Base-by-base conservation (phyloP, 1,284 basidiomycete species). In the Irpex sp. region DNA sequence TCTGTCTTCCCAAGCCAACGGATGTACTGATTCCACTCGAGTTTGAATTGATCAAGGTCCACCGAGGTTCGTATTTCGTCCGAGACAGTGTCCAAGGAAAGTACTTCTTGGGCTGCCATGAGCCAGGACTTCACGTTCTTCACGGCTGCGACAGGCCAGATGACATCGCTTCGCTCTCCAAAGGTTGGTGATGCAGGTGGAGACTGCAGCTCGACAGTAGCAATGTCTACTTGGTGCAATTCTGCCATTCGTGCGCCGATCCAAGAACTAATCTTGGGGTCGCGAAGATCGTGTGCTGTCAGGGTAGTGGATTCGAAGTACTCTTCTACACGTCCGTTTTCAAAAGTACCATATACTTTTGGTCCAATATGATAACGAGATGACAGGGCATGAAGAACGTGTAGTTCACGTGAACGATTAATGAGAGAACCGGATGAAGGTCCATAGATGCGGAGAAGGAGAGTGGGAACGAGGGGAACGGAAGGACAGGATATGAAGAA, bases 161-260 rank as follows among this genome's bases (percentile, higher is more conserved):
- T 46, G 53, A 54, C 53, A 33, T 54, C 26, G 53, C 53, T 54
- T 8, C 53, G 6, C 53, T 54, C 26, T 8, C 19, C 83, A 83
- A 33, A 78, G 79, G 51, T 78, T 77, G 47, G 81, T 82, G 66
- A 83, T 60, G 68, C 65, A 61, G 53, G 60, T 4, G 64, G 71
- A 53, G 71, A 75, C 47, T 77, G 77, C 33, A 76, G 76, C 71
- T 85, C 84, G 43, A 97, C 81, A 46, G 83, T 79, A 35, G 83
- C 81, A 64, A 97, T 81, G 71, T 96, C 93, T 47, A 97, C 95
- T 33, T 88, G 88, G 75, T 98, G 95, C 47, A 98, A 82, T 74
- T 97, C 95, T 31, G 93, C 88, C 95, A 97, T 97, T 21, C 95
- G 84, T 31, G 90, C 85, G 19, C 88, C 94, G 67, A 97, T 95